Conservation (phyloP, 768 basidiomycete species). For the Lactarius sp. region DNA sequence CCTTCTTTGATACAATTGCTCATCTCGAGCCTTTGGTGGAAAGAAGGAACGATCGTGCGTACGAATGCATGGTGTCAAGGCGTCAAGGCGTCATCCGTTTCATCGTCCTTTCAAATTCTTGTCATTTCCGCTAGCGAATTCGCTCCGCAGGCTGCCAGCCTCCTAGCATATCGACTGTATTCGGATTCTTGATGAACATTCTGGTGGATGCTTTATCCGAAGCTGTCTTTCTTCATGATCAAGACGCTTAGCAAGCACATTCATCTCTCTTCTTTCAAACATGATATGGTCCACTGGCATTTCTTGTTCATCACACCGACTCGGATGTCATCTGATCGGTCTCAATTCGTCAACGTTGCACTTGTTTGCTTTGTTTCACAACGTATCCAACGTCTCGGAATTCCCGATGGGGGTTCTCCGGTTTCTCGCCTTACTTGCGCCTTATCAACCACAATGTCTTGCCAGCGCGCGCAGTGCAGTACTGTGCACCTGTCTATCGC, state of each 20-base stretch:
- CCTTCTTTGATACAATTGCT: neutral
- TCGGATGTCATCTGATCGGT: neutral
- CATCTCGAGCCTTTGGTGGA: neutral
- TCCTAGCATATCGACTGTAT: neutral
- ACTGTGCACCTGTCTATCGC: neutral
- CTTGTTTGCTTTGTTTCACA: neutral
- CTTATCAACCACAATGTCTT: neutral
- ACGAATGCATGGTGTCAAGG: neutral
- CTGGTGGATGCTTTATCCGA: neutral
- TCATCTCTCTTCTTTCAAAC: neutral
- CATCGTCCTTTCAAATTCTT: neutral
- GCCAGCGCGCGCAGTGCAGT: neutral
- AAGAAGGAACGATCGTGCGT: neutral
- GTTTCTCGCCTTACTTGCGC: neutral
- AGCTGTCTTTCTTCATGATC: neutral
- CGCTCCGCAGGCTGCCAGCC: neutral
- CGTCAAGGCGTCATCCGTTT: neutral
- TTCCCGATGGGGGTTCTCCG: neutral
- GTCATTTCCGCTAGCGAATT: neutral
- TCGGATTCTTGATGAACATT: neutral
- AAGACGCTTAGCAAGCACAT: neutral
- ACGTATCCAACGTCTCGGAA: neutral
- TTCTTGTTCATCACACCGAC: neutral
- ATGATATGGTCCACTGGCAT: neutral
- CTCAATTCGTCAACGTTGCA: neutral